A percentile compares a stretch with the other conserved stretches of the same genome.
Conservation (phyloP, 805 yeast genomes). For the Zygosaccharomyces bisporus region DNA sequence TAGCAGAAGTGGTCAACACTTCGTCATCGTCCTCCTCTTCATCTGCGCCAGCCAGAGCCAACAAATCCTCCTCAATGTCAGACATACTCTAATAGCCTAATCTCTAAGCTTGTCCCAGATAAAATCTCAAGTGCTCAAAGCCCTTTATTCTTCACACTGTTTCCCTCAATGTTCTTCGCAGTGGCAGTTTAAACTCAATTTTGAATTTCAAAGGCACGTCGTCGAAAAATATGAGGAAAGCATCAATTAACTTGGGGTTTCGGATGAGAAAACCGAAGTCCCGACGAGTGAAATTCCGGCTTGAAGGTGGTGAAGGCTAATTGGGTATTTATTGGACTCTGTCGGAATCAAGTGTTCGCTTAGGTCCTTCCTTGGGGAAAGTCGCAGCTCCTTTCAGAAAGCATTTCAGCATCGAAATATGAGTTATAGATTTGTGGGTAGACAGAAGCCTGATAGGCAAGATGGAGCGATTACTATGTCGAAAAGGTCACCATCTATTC, state of each 20-base stretch:
- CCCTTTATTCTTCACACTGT: neutral
- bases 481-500: constrained; percentile 85
- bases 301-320: neutral
- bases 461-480: constrained; percentile 33
- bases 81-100: constrained; percentile 47
- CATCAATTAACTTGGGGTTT: neutral
- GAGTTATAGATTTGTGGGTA: constrained; percentile 11
- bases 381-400: neutral
- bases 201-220: neutral
- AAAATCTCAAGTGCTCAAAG: neutral
- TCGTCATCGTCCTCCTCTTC: constrained; percentile 42
- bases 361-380: neutral
- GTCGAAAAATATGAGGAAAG: neutral
- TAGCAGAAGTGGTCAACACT: constrained; percentile 26
- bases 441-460: neutral
- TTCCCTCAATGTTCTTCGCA: no score
- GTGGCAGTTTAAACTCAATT: neutral
- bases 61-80: constrained; percentile 89
- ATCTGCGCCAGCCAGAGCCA: constrained; percentile 87
- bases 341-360: neutral
- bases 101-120: neutral
- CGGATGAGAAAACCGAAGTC: neutral
- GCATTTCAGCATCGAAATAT: constrained; percentile 1
- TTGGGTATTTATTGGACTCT: neutral
- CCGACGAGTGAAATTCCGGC: neutral